Percentiles rank a stretch among this genome's conserved stretches.
Conservation (phyloP, 352 stramenopile species). For the Phytophthora vignae region DNA sequence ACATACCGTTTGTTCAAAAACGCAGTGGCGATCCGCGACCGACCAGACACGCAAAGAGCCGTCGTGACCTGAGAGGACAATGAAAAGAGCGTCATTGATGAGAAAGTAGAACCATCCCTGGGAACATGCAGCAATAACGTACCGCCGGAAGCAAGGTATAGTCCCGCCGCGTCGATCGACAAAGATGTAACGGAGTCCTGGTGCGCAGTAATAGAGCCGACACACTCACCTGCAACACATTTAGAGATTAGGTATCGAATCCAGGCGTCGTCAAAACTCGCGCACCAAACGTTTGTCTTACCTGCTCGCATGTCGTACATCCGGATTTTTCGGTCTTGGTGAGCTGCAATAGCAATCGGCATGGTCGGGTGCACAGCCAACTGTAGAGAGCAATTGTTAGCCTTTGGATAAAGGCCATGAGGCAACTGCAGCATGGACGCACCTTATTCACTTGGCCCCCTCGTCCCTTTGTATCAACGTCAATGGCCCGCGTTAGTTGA, state of each 20-base stretch:
- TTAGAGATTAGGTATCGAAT: background rate
- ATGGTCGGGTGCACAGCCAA: conserved; percentile 83
- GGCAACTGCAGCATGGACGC: background rate
- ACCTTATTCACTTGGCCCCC: conserved; percentile 86
- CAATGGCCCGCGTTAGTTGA: conserved; percentile 70
- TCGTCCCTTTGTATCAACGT: conserved; percentile 68
- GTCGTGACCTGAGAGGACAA: conserved; percentile 66
- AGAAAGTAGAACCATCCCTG: background rate
- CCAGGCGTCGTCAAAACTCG: background rate
- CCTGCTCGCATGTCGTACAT: conserved; percentile 88
- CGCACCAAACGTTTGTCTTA: background rate
- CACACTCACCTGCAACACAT: conserved; percentile 65
- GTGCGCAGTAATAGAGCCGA: conserved; percentile 79
- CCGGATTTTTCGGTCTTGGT: conserved; percentile 85
- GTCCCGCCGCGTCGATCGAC: conserved; percentile 77
- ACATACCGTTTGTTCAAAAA: conserved; percentile 86
- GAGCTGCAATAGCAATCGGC: conserved; percentile 81
- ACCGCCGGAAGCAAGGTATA: conserved; percentile 84
- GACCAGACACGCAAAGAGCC: conserved; percentile 88
- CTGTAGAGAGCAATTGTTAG: conserved; percentile 28
- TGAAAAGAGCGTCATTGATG: conserved; percentile 5
- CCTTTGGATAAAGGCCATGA: background rate
- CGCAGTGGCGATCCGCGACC: conserved; percentile 81
- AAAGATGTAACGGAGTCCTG: conserved; percentile 85
- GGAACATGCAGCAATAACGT: background rate